phyloP scores from a whole-genome alignment of 768 basidiomycete genomes.

The Dioszegia crocea region DNA sequence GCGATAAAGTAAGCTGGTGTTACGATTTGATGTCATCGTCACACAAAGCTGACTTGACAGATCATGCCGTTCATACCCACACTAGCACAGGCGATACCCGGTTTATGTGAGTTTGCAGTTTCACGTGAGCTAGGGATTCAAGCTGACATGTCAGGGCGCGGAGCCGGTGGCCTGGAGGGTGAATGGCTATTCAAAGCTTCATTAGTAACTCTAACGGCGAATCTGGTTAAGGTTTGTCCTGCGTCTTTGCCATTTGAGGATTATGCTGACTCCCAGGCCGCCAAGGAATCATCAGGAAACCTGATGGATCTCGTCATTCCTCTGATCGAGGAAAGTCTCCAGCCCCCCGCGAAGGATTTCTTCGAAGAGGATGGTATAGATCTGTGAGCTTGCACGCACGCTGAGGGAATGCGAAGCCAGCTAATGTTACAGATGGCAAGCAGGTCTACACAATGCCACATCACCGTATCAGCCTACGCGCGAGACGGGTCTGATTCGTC shows the following conservation, averaged over 20 bases:
- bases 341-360: constrained; percentile 45
- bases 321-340: constrained; percentile 46
- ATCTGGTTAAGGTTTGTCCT: constrained; percentile 34
- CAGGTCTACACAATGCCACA: constrained; percentile 39
- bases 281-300: constrained; percentile 35
- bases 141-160: constrained; percentile 27
- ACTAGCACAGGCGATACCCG: constrained; percentile 42
- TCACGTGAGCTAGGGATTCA: not conserved
- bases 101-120: constrained; percentile 27
- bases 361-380: constrained; percentile 48
- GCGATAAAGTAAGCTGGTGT: constrained; percentile 28
- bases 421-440: constrained; percentile 42
- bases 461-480: constrained; percentile 30
- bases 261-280: constrained; percentile 23
- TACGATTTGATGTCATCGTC: not conserved
- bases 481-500: constrained; percentile 37
- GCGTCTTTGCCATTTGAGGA: not conserved
- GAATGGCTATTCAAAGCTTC: constrained; percentile 50
- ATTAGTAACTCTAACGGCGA: constrained; percentile 43
- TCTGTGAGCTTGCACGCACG: constrained; percentile 24
- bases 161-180: constrained; percentile 41
- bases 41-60: constrained; percentile 6
- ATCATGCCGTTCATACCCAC: constrained; percentile 40
- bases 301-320: constrained; percentile 48
- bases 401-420: not conserved